Conservation (phyloP, 441 rosid genomes). For the Erodium trifolium region DNA sequence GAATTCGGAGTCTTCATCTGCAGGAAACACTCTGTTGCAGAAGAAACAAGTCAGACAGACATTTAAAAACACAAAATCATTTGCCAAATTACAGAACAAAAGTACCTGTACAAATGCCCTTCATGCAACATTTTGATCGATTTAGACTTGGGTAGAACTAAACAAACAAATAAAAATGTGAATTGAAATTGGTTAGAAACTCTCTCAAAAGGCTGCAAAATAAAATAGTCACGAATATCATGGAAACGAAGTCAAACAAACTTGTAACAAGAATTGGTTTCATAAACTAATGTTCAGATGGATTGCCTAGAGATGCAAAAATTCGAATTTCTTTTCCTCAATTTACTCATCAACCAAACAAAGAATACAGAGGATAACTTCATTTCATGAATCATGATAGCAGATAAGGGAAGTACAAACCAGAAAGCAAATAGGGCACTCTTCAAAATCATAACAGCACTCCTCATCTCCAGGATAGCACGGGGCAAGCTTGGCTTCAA, state of each 20-base stretch:
- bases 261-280: not conserved
- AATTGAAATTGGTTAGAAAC: constrained; percentile 10
- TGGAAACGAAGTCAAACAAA: not conserved
- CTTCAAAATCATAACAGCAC: constrained; percentile 63
- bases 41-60: too few relatives aligned
- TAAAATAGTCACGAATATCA: constrained; percentile 4
- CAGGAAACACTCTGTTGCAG: constrained; percentile 75
- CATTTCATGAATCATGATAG: constrained; percentile 9
- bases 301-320: constrained; percentile 1
- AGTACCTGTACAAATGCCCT: constrained; percentile 75
- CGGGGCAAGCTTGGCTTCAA: constrained; percentile 94
- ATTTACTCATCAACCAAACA: constrained; percentile 5
- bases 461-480: constrained; percentile 97
- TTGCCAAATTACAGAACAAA: too few relatives aligned
- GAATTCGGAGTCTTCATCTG: constrained; percentile 99
- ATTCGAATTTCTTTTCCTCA: not conserved
- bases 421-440: constrained; percentile 97
- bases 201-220: not conserved
- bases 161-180: constrained; percentile 16
- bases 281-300: too few relatives aligned
- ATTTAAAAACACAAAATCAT: too few relatives aligned
- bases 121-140: constrained; percentile 90
- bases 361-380: not conserved
- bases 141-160: constrained; percentile 95
- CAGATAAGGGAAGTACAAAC: constrained; percentile 33